Percentiles rank a stretch among this genome's conserved stretches.
phyloP scores from a whole-genome alignment of 2,329 filamentous ascomycete species.

The Huntiella decipiens region DNA sequence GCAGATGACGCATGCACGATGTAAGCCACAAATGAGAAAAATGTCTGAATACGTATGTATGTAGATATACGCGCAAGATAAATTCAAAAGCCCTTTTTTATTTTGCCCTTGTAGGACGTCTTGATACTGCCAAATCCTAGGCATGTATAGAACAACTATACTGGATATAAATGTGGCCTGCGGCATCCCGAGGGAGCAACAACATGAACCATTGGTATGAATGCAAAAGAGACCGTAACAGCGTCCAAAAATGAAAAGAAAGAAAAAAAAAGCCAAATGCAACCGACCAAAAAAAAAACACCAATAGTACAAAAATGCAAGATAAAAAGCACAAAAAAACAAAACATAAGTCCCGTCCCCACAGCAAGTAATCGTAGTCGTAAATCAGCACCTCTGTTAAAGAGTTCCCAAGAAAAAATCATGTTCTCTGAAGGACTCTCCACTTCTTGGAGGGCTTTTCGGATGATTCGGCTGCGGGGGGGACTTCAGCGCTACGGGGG shows the following conservation, averaged over 20 bases:
- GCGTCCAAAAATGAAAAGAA: constrained; percentile 6
- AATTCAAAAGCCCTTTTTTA: not conserved
- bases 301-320: constrained; percentile 2
- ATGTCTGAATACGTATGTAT: too few relatives aligned
- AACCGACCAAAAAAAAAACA: constrained; percentile 5
- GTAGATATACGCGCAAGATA: not conserved
- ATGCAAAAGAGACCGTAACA: not conserved
- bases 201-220: too few relatives aligned
- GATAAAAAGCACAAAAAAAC: not conserved
- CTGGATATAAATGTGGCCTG: not conserved
- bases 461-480: not conserved
- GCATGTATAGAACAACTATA: not conserved
- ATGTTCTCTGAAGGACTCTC: constrained; percentile 26
- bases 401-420: constrained; percentile 9
- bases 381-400: too few relatives aligned
- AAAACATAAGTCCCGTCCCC: too few relatives aligned
- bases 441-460: constrained; percentile 23
- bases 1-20: not conserved
- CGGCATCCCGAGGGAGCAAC: too few relatives aligned
- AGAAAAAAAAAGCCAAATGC: constrained; percentile 2
- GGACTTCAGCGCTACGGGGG: constrained; percentile 17
- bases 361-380: too few relatives aligned
- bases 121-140: not conserved
- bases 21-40: too few relatives aligned
- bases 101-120: not conserved